Evolutionary conservation across 106 monocot genomes (phyloP), one percentile per base, ranked within the genome.

Genomic region (Alisma plantagoaquatica): DNA sequence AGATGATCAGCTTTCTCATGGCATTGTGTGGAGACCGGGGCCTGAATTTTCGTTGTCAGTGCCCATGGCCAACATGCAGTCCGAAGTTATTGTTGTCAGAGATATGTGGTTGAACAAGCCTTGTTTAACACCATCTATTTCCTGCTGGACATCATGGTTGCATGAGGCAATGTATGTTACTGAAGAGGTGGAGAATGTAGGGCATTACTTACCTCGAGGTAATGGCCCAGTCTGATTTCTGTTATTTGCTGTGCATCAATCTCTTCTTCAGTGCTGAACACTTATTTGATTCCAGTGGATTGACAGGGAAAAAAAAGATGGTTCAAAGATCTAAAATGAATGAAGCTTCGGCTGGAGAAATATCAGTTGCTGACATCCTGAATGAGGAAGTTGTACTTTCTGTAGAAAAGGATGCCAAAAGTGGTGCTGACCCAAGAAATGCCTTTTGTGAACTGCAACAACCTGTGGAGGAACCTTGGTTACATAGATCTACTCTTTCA

Each of bases 391-490:
- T 38, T 7, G n/a, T n/a, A n/a, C n/a, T n/a, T 0, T 24, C 25
- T 10, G 20, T 43, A 10, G 71, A 53, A 12, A 65, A 46, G 8
- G 54, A 55, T 42, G 21, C 6, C 16, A 45, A 20, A 31, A 54
- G 49, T 56, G 52, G 33, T 60, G 45, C 18, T 32, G 29, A 35
- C 27, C 28, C 55, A 41, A 67, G 33, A 59, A 61, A 80, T 23
- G 47, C 58, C 5, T 49, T 70, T 12, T 49, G 71, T 43, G 84
- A 84, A 67, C 70, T 42, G 59, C 60, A 87, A 24, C 88, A 78
- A 15, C 87, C 77, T 64, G 70, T 75, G 33, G 93, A 94, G 52
- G 93, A 87, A 51, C 88, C 94, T 2, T 84, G 94, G 94, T 46
- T 94, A 33, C 52, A 75, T 35, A 67, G 51, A 59, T 77, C 83